These are phyloP conservation scores for Candida wancherniae DNA, from an alignment of 805 yeast genomes.

Conservation along the genomic window DNA sequence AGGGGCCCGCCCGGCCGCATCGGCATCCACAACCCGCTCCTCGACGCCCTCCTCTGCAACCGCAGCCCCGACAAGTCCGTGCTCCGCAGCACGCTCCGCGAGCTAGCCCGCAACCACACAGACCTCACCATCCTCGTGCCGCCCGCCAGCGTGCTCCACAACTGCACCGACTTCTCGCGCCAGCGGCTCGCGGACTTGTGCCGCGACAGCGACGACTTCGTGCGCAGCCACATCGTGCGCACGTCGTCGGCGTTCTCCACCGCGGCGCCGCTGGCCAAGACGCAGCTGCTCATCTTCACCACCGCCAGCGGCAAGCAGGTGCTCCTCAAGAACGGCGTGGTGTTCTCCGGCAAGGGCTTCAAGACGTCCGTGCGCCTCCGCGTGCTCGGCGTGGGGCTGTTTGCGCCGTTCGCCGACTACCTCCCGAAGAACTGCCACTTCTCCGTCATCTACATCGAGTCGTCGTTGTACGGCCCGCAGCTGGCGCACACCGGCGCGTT, in stretches of 20 bases:
- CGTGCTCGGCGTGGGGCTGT: slow-evolving; percentile 43
- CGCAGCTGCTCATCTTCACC: slow-evolving; percentile 40
- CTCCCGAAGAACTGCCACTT: slow-evolving; percentile 53
- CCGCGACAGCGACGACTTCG: slow-evolving; percentile 50
- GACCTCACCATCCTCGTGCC: slow-evolving; percentile 66
- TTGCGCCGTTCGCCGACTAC: slow-evolving; percentile 54
- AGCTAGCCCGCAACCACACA: slow-evolving; percentile 40
- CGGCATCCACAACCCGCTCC: slow-evolving; percentile 51
- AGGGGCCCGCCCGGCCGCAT: too few species aligned
- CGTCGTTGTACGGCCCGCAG: slow-evolving; percentile 14
- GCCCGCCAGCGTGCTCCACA: slow-evolving; percentile 42
- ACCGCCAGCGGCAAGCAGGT: slow-evolving; percentile 57
- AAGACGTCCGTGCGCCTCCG: slow-evolving; percentile 38
- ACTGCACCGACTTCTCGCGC: slow-evolving; percentile 26
- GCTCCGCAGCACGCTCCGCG: slow-evolving; percentile 42
- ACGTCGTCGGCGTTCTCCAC: slow-evolving; percentile 20
- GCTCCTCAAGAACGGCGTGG: slow-evolving; percentile 47
- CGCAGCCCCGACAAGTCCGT: slow-evolving; percentile 42
- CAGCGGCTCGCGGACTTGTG: slow-evolving; percentile 46
- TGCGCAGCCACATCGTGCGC: slow-evolving; percentile 56
- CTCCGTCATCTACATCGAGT: slow-evolving; percentile 54
- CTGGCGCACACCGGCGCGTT: slow-evolving; percentile 1
- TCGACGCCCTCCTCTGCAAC: slow-evolving; percentile 64
- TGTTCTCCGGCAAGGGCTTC: slow-evolving; percentile 59
- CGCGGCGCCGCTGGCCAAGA: slow-evolving; percentile 24